Evolutionary conservation across 352 stramenopile species (phyloP).

Genomic region (Phytophthora cryptogea): DNA sequence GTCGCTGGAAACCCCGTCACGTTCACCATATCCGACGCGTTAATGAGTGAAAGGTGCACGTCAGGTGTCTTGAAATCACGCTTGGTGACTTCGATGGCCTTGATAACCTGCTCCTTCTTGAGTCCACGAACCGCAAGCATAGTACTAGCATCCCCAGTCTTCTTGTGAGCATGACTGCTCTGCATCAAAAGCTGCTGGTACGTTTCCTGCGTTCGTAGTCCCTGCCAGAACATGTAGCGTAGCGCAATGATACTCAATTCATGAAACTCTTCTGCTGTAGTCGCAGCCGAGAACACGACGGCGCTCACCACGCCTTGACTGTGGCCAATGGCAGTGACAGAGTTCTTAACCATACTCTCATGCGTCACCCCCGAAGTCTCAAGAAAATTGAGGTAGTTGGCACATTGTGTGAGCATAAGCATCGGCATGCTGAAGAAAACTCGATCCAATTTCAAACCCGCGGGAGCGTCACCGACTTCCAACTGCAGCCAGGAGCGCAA

Average conservation of each 20-base stretch:
- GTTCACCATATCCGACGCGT: constrained; percentile 57
- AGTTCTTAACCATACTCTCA: constrained; percentile 54
- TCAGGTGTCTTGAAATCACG: constrained; percentile 49
- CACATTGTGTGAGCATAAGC: constrained; percentile 72
- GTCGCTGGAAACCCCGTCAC: constrained; percentile 71
- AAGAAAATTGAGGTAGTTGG: constrained; percentile 80
- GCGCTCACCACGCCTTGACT: constrained; percentile 83
- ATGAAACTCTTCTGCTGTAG: constrained; percentile 54
- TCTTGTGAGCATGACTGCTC: constrained; percentile 39
- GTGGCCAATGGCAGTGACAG: constrained; percentile 59
- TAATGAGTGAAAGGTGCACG: constrained; percentile 79
- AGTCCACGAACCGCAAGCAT: constrained; percentile 80
- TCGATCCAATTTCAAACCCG: constrained; percentile 25
- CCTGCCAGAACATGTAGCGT: constrained; percentile 86
- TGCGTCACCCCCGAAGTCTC: constrained; percentile 54
- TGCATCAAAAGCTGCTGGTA: constrained; percentile 34
- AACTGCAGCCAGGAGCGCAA: constrained; percentile 61
- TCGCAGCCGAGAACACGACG: constrained; percentile 64
- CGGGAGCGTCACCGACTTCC: constrained; percentile 23
- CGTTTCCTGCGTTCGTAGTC: constrained; percentile 71
- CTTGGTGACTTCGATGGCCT: constrained; percentile 57
- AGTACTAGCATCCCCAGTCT: constrained; percentile 43
- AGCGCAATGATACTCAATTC: constrained; percentile 50
- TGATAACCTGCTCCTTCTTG: constrained; percentile 52
- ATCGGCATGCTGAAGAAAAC: constrained; percentile 83